phyloP scores from a whole-genome alignment of 257 asterid genomes.

The Primulina huaijiensis region DNA sequence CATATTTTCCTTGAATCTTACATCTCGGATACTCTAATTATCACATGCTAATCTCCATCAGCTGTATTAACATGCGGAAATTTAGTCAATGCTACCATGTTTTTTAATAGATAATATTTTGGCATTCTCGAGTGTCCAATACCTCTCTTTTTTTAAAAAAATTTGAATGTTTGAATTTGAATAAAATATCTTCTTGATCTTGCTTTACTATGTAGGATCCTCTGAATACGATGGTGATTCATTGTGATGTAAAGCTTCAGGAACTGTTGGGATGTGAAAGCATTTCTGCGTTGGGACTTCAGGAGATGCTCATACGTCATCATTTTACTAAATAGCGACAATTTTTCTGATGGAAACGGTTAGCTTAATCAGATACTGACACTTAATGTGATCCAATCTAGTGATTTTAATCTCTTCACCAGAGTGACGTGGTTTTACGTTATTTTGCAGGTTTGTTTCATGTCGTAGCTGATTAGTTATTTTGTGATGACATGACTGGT shows the following conservation, averaged over 20 bases:
- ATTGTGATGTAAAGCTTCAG: conserved; percentile 52
- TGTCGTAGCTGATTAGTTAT: conserved; percentile 32
- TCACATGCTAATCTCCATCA: too few species aligned
- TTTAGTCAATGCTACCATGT: too few species aligned
- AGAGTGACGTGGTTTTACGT: conserved; percentile 7
- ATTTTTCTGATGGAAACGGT: conserved; percentile 24
- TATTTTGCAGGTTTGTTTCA: conserved; percentile 38
- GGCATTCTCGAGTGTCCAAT: background rate
- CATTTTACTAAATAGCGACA: conserved; percentile 43
- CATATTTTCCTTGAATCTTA: background rate
- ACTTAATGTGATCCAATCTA: background rate
- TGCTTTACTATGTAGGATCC: conserved; percentile 43
- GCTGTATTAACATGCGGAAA: too few species aligned
- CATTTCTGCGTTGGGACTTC: conserved; percentile 51
- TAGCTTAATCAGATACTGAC: background rate
- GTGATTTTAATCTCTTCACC: background rate
- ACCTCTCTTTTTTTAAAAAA: background rate
- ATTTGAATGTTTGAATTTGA: conserved; percentile 3
- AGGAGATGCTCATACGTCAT: conserved; percentile 46
- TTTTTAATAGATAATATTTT: too few species aligned
- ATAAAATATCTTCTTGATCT: conserved; percentile 18
- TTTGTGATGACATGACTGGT: conserved; percentile 34
- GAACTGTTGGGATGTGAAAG: conserved; percentile 60
- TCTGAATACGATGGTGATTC: conserved; percentile 42
- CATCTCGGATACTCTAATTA: background rate